A percentile compares a stretch with the other conserved stretches of the same genome.
Conservation (phyloP, 2,329 filamentous ascomycete species). For the Pyrenophora graminea region DNA sequence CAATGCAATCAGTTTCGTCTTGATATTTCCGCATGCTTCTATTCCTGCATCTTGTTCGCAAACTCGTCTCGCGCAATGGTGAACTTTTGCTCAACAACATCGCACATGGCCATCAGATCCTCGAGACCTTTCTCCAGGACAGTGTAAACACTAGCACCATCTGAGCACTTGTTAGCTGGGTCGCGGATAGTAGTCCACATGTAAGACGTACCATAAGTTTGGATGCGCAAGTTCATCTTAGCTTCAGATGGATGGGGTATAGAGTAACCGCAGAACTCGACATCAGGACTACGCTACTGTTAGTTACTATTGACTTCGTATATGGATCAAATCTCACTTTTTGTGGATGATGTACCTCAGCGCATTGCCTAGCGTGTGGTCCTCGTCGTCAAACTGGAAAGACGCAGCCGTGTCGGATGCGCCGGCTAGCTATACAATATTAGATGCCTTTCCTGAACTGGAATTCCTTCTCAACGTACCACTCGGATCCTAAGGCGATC, state of each 20-base stretch:
- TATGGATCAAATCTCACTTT: slow-evolving; percentile 66
- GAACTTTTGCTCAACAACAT: slow-evolving; percentile 92
- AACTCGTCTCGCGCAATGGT: slow-evolving; percentile 68
- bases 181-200: background rate
- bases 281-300: slow-evolving; percentile 69
- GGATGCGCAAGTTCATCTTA: slow-evolving; percentile 96
- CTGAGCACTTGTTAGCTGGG: slow-evolving; percentile 51
- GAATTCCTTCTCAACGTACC: slow-evolving; percentile 35
- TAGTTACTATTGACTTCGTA: background rate
- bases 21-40: background rate
- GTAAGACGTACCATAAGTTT: slow-evolving; percentile 77
- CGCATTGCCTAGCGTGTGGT: slow-evolving; percentile 94
- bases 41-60: slow-evolving; percentile 44
- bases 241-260: slow-evolving; percentile 95
- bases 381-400: slow-evolving; percentile 92
- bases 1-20: slow-evolving; percentile 29
- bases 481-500: slow-evolving; percentile 53
- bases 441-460: background rate
- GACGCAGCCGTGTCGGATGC: slow-evolving; percentile 85
- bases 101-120: slow-evolving; percentile 88
- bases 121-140: slow-evolving; percentile 88
- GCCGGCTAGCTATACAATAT: slow-evolving; percentile 71
- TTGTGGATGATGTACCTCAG: slow-evolving; percentile 97
- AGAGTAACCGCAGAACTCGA: slow-evolving; percentile 97
- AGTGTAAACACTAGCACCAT: slow-evolving; percentile 77